These are phyloP conservation scores for Flaveria sonorensis DNA, from an alignment of 129 eudicot species.

Conservation along the genomic window DNA sequence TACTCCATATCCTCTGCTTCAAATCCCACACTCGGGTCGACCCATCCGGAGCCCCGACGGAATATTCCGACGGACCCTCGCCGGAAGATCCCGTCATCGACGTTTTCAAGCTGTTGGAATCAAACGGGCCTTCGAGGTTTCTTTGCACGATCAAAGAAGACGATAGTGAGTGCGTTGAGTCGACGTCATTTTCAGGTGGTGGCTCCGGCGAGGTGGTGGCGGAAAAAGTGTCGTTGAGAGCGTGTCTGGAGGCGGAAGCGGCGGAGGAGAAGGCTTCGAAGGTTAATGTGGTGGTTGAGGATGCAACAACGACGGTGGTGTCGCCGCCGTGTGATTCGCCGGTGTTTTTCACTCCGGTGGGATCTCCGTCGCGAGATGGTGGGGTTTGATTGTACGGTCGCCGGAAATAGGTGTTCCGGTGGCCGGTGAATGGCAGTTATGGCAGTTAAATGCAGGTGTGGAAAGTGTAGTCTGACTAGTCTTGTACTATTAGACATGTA, in stretches of 20 bases:
- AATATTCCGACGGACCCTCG: background rate
- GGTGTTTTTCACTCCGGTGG: conserved; percentile 54
- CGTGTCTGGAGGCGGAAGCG: conserved; percentile 27
- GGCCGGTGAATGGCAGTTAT: conserved; percentile 21
- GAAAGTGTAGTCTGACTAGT: background rate
- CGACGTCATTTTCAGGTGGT: conserved; percentile 15
- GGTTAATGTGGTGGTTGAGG: conserved; percentile 2
- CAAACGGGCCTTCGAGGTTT: conserved; percentile 56
- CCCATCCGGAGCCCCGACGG: conserved; percentile 25
- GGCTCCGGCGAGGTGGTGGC: conserved; percentile 7
- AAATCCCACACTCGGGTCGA: conserved; percentile 47
- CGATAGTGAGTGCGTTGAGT: conserved; percentile 55
- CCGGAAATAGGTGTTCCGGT: background rate
- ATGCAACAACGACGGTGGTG: conserved; percentile 27
- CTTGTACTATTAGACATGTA: background rate
- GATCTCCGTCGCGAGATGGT: conserved; percentile 50
- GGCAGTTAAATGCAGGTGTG: conserved; percentile 25
- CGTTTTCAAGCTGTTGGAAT: conserved; percentile 47
- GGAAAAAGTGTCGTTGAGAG: conserved; percentile 34
- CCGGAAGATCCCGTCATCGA: conserved; percentile 44
- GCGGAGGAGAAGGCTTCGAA: conserved; percentile 26
- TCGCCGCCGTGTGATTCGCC: conserved; percentile 70
- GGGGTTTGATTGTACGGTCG: conserved; percentile 20
- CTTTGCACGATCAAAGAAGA: conserved; percentile 74
- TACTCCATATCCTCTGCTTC: conserved; percentile 43